phyloP scores from a whole-genome alignment of 306 rosid species.

The Alnus rubra region DNA sequence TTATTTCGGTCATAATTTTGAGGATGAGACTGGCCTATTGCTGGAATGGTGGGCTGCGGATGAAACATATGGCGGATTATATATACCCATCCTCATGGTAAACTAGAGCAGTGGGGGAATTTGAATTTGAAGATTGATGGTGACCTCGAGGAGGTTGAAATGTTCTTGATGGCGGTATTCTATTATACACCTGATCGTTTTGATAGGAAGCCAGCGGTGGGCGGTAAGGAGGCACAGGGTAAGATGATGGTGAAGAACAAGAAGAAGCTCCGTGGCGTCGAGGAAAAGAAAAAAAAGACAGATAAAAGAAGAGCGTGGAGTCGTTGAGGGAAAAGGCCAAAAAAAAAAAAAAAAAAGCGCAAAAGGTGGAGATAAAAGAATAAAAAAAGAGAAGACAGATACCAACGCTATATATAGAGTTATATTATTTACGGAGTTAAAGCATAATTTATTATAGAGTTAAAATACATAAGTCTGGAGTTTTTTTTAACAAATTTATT shows the following conservation, averaged over 20 bases:
- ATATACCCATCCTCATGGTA: constrained; percentile 35
- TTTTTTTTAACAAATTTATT: too few species aligned
- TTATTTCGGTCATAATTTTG: constrained; percentile 46
- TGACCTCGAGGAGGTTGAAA: constrained; percentile 34
- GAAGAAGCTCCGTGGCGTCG: too few species aligned
- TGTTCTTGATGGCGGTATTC: constrained; percentile 34
- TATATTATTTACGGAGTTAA: too few species aligned
- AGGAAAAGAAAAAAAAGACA: too few species aligned
- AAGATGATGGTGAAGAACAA: constrained; percentile 14
- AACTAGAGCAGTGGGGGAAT: constrained; percentile 29
- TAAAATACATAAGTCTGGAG: too few species aligned
- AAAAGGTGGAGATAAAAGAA: too few species aligned
- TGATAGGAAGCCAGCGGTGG: constrained; percentile 32
- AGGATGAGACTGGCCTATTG: constrained; percentile 38
- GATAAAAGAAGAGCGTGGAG: too few species aligned
- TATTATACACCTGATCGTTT: constrained; percentile 36
- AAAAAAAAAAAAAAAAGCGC: too few species aligned
- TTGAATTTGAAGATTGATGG: constrained; percentile 16
- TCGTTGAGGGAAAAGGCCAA: too few species aligned
- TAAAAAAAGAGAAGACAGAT: too few species aligned
- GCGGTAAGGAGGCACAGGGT: constrained; percentile 29
- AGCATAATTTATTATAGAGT: too few species aligned
- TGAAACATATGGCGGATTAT: constrained; percentile 28
- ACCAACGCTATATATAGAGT: too few species aligned
- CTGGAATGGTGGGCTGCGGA: constrained; percentile 22